phyloP scores from a whole-genome alignment of 768 basidiomycete species.

The Phlebiopsis gigantea region DNA sequence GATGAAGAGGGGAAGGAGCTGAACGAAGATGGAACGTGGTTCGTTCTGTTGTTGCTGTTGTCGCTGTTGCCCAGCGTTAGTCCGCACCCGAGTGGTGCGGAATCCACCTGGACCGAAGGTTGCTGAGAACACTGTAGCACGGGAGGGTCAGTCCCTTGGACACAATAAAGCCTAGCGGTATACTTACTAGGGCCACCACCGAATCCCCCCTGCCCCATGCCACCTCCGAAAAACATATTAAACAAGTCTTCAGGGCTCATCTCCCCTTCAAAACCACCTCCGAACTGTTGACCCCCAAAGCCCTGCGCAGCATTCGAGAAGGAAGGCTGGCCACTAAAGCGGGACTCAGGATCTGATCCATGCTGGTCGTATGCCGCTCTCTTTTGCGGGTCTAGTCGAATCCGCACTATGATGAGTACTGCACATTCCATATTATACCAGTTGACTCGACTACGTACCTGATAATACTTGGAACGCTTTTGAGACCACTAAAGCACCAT shows the following conservation, averaged over 20 bases:
- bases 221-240: conserved; percentile 97
- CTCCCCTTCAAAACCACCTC: conserved; percentile 64
- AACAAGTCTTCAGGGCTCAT: conserved; percentile 95
- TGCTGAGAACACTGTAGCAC: conserved; percentile 59
- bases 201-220: conserved; percentile 46
- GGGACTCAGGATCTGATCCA: conserved; percentile 85
- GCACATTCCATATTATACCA: background rate
- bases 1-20: conserved; percentile 80
- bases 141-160: conserved; percentile 3
- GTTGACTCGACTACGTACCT: conserved; percentile 33
- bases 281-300: conserved; percentile 46
- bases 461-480: conserved; percentile 96
- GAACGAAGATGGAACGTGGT: conserved; percentile 60
- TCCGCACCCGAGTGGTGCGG: conserved; percentile 54
- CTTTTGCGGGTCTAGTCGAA: conserved; percentile 74
- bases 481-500: conserved; percentile 72
- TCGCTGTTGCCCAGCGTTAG: conserved; percentile 33
- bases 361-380: conserved; percentile 80
- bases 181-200: conserved; percentile 32
- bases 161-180: conserved; percentile 4
- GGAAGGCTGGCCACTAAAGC: conserved; percentile 68
- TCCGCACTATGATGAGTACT: background rate
- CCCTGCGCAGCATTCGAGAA: conserved; percentile 40
- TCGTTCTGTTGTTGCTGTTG: conserved; percentile 36
- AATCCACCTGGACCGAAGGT: conserved; percentile 83